These are phyloP conservation scores for Neospermospora avenae DNA, from an alignment of 2,329 filamentous ascomycete genomes.

Conservation along the genomic window DNA sequence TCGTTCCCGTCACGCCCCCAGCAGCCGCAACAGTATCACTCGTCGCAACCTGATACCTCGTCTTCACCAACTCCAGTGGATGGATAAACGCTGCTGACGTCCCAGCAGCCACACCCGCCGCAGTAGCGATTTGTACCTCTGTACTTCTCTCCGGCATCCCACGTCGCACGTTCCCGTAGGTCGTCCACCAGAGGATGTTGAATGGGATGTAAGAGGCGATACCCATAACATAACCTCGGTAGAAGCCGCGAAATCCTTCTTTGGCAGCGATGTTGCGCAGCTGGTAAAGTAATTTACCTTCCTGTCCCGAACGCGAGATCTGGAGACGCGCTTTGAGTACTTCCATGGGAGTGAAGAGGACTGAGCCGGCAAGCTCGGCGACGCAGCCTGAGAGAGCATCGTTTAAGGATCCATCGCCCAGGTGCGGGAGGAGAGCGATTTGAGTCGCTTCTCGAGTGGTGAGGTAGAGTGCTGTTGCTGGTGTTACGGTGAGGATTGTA, in stretches of 20 bases:
- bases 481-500: conserved; percentile 22
- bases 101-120: conserved; percentile 13
- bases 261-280: conserved; percentile 19
- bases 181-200: conserved; percentile 25
- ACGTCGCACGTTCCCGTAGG: conserved; percentile 22
- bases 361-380: conserved; percentile 20
- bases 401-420: conserved; percentile 21
- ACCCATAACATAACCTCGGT: conserved; percentile 21
- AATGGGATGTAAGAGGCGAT: conserved; percentile 23
- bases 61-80: conserved; percentile 25
- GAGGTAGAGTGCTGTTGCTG: conserved; percentile 22
- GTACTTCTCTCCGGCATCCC: conserved; percentile 14
- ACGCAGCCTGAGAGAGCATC: conserved; percentile 17
- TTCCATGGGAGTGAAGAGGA: conserved; percentile 26
- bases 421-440: conserved; percentile 18
- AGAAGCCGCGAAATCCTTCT: conserved; percentile 23
- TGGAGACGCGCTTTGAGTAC: conserved; percentile 25
- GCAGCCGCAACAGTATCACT: conserved; percentile 21
- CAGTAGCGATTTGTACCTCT: conserved; percentile 11
- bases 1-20: conserved; percentile 6
- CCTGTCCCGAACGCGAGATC: conserved; percentile 16
- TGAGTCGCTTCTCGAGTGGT: conserved; percentile 21
- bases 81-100: conserved; percentile 21
- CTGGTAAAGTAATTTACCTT: conserved; percentile 22
- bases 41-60: conserved; percentile 26